phyloP scores from a whole-genome alignment of 192 early-diverging fungal genomes.

The Linnemannia zychae region DNA sequence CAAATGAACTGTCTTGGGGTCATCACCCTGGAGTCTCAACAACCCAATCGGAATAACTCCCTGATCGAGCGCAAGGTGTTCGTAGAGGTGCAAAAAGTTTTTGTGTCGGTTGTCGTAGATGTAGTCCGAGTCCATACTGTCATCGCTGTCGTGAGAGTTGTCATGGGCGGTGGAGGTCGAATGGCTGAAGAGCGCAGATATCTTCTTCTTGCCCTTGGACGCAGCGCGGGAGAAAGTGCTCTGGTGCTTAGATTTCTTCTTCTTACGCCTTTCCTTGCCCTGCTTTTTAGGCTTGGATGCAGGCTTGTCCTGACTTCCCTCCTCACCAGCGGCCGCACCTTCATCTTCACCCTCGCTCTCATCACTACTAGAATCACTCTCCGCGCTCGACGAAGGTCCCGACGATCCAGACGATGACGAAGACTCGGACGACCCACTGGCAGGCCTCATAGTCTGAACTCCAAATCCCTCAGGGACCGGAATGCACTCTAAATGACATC shows the following conservation, averaged over 20 bases:
- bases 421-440: too few relatives aligned
- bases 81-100: constrained; percentile 67
- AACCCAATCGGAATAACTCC: constrained; percentile 72
- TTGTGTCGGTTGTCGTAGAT: constrained; percentile 52
- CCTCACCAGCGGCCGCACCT: neutral
- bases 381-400: neutral
- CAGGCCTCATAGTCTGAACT: constrained; percentile 50
- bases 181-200: constrained; percentile 28
- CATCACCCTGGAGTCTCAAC: constrained; percentile 48
- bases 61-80: constrained; percentile 65
- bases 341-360: neutral
- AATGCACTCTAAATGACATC: constrained; percentile 45
- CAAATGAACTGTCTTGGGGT: constrained; percentile 57
- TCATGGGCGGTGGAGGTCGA: constrained; percentile 8
- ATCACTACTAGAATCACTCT: neutral
- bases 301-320: neutral
- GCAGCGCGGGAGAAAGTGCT: constrained; percentile 5
- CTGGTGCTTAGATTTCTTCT: too few relatives aligned
- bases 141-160: neutral
- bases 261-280: too few relatives aligned
- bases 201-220: constrained; percentile 37
- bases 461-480: constrained; percentile 49
- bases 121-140: constrained; percentile 47
- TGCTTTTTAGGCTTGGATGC: neutral
- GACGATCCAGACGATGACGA: neutral